Base-by-base conservation (phyloP, 352 stramenopile genomes). In the Pythium plurisporium region DNA sequence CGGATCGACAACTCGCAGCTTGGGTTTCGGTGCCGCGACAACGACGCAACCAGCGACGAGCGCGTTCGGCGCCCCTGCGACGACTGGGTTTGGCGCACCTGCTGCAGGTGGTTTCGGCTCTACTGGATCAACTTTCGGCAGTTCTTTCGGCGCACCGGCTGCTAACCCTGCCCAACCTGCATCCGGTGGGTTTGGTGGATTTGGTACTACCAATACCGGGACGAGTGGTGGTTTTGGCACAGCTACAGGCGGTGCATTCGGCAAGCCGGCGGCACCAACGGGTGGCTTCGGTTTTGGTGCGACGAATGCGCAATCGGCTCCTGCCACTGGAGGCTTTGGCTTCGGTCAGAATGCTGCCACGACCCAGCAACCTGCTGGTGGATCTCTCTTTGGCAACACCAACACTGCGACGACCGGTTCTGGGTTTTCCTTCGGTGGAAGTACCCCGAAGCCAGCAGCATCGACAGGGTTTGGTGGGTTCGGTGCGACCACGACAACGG, bases 341-440 rank as follows among this genome's bases (percentile, higher is more conserved):
- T 81, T 82, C 55, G 73, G 70, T 38, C 40, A 63, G 42, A 47
- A 54, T 38, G 37, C 11, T 43, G 36, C 12, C n/a, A n/a, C 46
- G 4, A 27, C 55, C 62, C 25, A 76, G 55, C 59, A 69, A 30
- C 64, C 63, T 38, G 59, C 59, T 6, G 63, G 45, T 2, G 69
- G 64, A 2, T 84, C 74, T 1, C 54, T 82, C 2, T 89, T 87
- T 31, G 74, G 79, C 33, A 59, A 67, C 43, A 52, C 62, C 11
- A 44, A 58, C 20, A 54, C 74, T 38, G 67, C 65, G 26, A 59
- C 71, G 8, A 59, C 65, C 1, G 56, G 37, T 17, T 50, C 42
- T 1, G 47, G 40, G 3, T 72, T 72, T 26, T 52, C 40, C 23
- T 69, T 65, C 27, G 48, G 34, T 41, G 20, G 22, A 3, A 36